phyloP scores from a whole-genome alignment of 2,329 filamentous ascomycete species.

The Dactylellina haptotyla region DNA sequence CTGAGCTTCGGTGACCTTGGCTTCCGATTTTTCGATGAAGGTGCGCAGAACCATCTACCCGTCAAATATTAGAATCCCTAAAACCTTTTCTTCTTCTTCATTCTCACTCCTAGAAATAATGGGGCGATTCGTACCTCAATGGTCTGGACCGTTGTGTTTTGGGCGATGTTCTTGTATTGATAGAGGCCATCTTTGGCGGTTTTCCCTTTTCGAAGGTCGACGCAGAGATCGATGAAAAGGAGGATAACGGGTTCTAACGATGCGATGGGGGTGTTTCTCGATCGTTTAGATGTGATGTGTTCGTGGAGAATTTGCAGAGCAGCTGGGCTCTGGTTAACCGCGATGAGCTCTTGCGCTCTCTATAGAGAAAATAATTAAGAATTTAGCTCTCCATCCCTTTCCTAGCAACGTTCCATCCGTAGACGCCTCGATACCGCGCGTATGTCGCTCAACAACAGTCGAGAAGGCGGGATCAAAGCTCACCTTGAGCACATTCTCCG shows the following conservation, averaged over 20 bases:
- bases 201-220: slow-evolving; percentile 98
- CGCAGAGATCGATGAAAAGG: slow-evolving; percentile 93
- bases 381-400: slow-evolving; percentile 31
- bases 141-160: slow-evolving; percentile 97
- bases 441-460: neutral
- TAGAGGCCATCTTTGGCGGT: slow-evolving; percentile 98
- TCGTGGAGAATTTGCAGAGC: slow-evolving; percentile 96
- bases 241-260: slow-evolving; percentile 98
- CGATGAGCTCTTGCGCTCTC: slow-evolving; percentile 98
- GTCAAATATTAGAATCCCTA: slow-evolving; percentile 13
- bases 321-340: slow-evolving; percentile 90
- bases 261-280: slow-evolving; percentile 91
- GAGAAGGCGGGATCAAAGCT: slow-evolving; percentile 56
- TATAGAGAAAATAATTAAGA: slow-evolving; percentile 59
- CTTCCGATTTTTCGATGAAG: slow-evolving; percentile 96
- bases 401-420: slow-evolving; percentile 20
- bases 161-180: slow-evolving; percentile 99
- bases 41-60: slow-evolving; percentile 86
- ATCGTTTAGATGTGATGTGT: slow-evolving; percentile 98
- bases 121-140: slow-evolving; percentile 76
- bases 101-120: too few species aligned
- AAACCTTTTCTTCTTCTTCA: neutral
- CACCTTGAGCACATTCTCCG: slow-evolving; percentile 96
- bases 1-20: slow-evolving; percentile 95
- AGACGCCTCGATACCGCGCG: neutral